Evolutionary conservation across 306 rosid genomes (phyloP).

Genomic region (Sphenostylis stenocarpa): DNA sequence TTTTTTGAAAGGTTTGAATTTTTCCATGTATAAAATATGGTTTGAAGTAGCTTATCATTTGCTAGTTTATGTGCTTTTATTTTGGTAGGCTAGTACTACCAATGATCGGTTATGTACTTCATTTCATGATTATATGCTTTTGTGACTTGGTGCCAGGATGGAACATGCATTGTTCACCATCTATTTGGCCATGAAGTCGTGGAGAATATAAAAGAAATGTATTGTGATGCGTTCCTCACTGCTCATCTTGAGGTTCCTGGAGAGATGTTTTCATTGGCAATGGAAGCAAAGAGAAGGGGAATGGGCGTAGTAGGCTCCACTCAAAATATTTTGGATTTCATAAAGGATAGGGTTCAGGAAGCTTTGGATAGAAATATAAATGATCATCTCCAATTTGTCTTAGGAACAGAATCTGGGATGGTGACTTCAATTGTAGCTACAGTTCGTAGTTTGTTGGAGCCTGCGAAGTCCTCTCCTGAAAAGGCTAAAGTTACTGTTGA

Average conservation of each 20-base stretch:
- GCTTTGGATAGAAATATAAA: slow-evolving; percentile 77
- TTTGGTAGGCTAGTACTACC: not conserved
- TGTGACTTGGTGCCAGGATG: slow-evolving; percentile 56
- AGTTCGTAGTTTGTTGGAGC: slow-evolving; percentile 64
- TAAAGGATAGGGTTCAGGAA: slow-evolving; percentile 79
- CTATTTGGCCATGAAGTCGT: slow-evolving; percentile 94
- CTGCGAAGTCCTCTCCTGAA: slow-evolving; percentile 46
- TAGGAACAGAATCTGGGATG: slow-evolving; percentile 99
- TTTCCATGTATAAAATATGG: not conserved
- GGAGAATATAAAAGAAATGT: slow-evolving; percentile 86
- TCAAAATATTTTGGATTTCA: slow-evolving; percentile 85
- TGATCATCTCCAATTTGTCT: slow-evolving; percentile 87
- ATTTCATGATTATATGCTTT: slow-evolving; percentile 37
- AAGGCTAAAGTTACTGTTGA: slow-evolving; percentile 70
- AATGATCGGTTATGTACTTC: slow-evolving; percentile 7
- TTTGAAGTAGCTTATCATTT: not conserved
- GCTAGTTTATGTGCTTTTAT: not conserved
- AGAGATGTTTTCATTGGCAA: slow-evolving; percentile 96
- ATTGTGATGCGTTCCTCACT: slow-evolving; percentile 91
- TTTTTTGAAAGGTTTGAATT: not conserved
- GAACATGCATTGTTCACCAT: slow-evolving; percentile 93
- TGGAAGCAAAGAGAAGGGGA: slow-evolving; percentile 99
- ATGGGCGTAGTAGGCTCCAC: slow-evolving; percentile 98
- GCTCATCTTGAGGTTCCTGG: slow-evolving; percentile 99
- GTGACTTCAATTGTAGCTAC: slow-evolving; percentile 88